Evolutionary conservation across 306 rosid species (phyloP), one percentile per base, ranked within the genome.

Genomic region (Macrotyloma uniflorum): DNA sequence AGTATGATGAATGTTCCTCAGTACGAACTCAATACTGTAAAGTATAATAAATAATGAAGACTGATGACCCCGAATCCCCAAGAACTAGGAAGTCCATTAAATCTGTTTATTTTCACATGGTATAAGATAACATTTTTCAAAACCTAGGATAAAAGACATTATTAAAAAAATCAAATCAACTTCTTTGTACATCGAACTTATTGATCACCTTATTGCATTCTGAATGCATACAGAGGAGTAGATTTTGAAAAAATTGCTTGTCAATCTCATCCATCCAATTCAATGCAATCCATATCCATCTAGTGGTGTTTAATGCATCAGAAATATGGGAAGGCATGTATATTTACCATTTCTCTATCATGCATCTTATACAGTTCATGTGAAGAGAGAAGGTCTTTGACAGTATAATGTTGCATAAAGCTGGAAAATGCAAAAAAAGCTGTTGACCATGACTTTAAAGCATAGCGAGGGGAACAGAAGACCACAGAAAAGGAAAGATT

Each of bases 21-120:
- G 42, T 74, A 79, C 70, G 74, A 63, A 72, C 30, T 24, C 50
- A 68, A 33, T 59, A 36, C 70, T 49, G 26, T 84, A 72, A 77
- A 72, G 50, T 40, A 65, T 4, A 70, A 85, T 51, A 45, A 23
- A 67, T 62, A 38, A 58, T 81, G 57, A 81, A 43, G 23, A 75
- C 67, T n/a, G 57, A 78, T 28, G 19, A 55, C 59, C 23, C 65
- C 24, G 64, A 77, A 45, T 24, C 53, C 75, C 46, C 77, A 64
- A 26, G 50, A 75, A 70, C 70, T 43, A 64, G 35, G 50, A 75
- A 64, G 67, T 73, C 75, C 46, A 65, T 40, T 40, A 11, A 72
- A 26, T 35, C 26, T 20, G 65, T 66, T 71, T 50, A 66, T 22
- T 58, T 28, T 28, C 59, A 70, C 13, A 66, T 16, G 76, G 32